Evolutionary conservation across 805 yeast species (phyloP), one percentile per base, ranked within the genome.

Genomic region (Candida golubevii): DNA sequence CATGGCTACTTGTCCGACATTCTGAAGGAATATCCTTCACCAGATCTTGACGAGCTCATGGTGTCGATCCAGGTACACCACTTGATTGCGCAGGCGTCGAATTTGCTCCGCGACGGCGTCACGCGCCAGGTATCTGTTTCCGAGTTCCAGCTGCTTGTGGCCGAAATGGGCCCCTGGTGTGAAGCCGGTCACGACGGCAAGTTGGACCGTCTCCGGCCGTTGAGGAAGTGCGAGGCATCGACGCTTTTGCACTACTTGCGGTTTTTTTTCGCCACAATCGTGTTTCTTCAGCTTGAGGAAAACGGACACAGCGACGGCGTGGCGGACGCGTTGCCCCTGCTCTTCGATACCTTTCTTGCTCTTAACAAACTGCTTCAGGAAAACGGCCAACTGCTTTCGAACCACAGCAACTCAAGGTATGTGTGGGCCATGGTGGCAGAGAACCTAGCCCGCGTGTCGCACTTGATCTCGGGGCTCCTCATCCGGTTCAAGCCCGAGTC

Each of bases 271-370:
- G 44, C 59, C 11, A 62, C 59, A 35, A 46, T 67, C 6, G 50
- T 63, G n/a, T 51, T 67, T 33, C 49, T 70, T 13, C 74, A 71
- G 48, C 56, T 55, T 12, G 75, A 71, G 49, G 69, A 63, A n/a
- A 26, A 35, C n/a, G 48, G 47, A 23, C 57, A 58, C 13, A 44
- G 35, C 8, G 49, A 42, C 7, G 31, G 49, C 23, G 41, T 53
- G 11, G 34, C 44, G 12, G 30, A 44, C 28, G 44, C 52, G 6
- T 30, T 57, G 10, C 63, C 63, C 2, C 37, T 33, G 7, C 46
- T 60, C 8, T 53, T 58, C 26, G 35, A 53, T 4, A 52, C 50
- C 33, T 48, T 52, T 29, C 27, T 43, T 18, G 51, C 39, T n/a
- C 42, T 56, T 36, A 46, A 48, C 44, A 38, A 36, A 26, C 46